A percentile compares a stretch with the other conserved stretches of the same genome.
These are phyloP conservation scores for Emmonsia crescens DNA, from an alignment of 2,329 filamentous ascomycete species.

Conservation along the genomic window DNA sequence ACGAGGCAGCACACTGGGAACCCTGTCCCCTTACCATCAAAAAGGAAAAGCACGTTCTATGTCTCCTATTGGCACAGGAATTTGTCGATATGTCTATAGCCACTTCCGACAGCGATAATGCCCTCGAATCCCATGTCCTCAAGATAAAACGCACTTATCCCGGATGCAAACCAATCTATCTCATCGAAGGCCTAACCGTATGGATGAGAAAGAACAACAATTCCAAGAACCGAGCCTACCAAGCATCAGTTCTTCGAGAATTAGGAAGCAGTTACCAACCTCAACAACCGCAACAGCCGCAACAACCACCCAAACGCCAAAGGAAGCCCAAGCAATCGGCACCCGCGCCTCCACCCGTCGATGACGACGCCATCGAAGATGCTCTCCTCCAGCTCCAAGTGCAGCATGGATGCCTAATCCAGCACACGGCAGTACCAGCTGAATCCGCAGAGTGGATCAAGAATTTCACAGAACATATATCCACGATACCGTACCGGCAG, in stretches of 20 bases:
- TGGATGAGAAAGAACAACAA: slow-evolving; percentile 62
- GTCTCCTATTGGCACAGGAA: slow-evolving; percentile 51
- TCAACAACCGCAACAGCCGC: slow-evolving; percentile 11
- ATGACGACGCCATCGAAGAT: slow-evolving; percentile 60
- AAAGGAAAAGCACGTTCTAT: slow-evolving; percentile 52
- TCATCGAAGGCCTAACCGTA: slow-evolving; percentile 56
- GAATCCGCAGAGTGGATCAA: slow-evolving; percentile 65
- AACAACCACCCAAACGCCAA: slow-evolving; percentile 17
- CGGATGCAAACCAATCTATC: slow-evolving; percentile 49
- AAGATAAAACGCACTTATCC: slow-evolving; percentile 46
- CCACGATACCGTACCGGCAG: slow-evolving; percentile 58
- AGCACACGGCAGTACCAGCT: slow-evolving; percentile 50
- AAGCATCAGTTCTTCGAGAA: slow-evolving; percentile 48
- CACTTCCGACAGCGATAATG: slow-evolving; percentile 26
- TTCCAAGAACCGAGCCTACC: slow-evolving; percentile 56
- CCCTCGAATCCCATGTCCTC: slow-evolving; percentile 49
- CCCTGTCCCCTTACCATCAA: slow-evolving; percentile 42
- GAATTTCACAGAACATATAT: slow-evolving; percentile 67
- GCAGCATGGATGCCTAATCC: slow-evolving; percentile 53
- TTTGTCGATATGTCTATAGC: slow-evolving; percentile 52
- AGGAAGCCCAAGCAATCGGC: slow-evolving; percentile 33
- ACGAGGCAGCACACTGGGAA: slow-evolving; percentile 53
- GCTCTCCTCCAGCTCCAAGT: slow-evolving; percentile 61
- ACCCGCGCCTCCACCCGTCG: slow-evolving; percentile 43
- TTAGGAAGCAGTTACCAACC: slow-evolving; percentile 19